Base-by-base conservation (phyloP, 1,284 basidiomycete genomes). In the Macrocystidia cucumis region DNA sequence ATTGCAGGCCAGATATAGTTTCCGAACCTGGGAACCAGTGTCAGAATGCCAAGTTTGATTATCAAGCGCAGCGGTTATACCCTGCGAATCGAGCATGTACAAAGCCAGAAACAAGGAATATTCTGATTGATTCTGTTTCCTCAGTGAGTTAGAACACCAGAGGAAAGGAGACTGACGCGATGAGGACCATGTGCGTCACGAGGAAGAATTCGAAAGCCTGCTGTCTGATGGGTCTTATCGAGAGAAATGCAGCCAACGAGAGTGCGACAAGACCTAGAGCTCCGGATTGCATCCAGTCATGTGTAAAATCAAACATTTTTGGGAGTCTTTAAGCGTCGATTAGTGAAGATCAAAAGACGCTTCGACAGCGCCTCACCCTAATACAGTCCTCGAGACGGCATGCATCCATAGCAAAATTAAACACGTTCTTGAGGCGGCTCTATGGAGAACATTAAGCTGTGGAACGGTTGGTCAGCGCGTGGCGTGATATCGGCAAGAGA, bases 151-250 rank as follows among this genome's bases (percentile, higher is more conserved):
- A 6, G 12, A 23, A 5, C 21, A 5, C 24, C 21, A n/a, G 5
- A 16, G 24, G 17, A 13, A 13, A 28, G 23, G 8, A 34, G 9
- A 42, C 56, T 42, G 35, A 59, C 57, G 52, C 38, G 13, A 56
- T 48, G 17, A 57, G 47, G 22, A 52, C 29, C 9, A 59, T 48
- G 30, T 59, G 57, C 8, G 47, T 47, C 11, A 55, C 38, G 18
- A 58, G 48, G 44, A 60, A 60, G 35, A 60, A 55, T 37, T 60
- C 56, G 29, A 55, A 58, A n/a, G 49, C 49, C 21, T 42, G 43
- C 29, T 55, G 41, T 29, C 56, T 44, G 34, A 58, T 45, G 20
- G 56, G 55, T 16, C 49, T 38, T 21, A 58, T 17, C 2, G 57
- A 56, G 19, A 58, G 35, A 25, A 58, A 41, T 8, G 46, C 46